Percentiles rank a stretch among this genome's conserved stretches.
Evolutionary conservation across 257 asterid species (phyloP).

Genomic region (Penstemon newberryi): DNA sequence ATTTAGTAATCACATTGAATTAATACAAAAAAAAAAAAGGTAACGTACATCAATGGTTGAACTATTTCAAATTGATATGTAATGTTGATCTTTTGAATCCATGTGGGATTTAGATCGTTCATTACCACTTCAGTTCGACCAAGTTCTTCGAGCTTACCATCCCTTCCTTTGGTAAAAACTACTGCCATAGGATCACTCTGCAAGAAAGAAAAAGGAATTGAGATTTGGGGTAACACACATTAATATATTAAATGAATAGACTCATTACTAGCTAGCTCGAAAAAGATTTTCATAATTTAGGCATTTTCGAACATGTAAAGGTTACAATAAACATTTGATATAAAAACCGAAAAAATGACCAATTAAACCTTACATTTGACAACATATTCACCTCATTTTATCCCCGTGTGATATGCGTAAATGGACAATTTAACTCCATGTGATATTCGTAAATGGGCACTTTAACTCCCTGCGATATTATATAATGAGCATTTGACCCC

Average conservation of each 20-base stretch:
- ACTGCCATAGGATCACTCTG: conserved; percentile 98
- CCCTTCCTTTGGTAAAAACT: conserved; percentile 57
- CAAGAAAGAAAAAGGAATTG: conserved; percentile 26
- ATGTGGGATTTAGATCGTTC: conserved; percentile 66
- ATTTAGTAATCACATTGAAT: too few species aligned
- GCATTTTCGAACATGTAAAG: too few species aligned
- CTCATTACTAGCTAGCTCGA: too few species aligned
- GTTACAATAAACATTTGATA: background rate
- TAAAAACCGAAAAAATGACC: background rate
- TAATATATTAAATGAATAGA: background rate
- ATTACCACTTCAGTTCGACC: conserved; percentile 87
- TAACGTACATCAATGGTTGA: conserved; percentile 64
- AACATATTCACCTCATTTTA: too few species aligned
- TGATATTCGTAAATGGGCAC: too few species aligned
- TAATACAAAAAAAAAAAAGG: background rate
- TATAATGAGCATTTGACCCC: too few species aligned
- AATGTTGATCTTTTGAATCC: conserved; percentile 71
- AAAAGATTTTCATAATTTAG: too few species aligned
- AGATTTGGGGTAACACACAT: too few species aligned
- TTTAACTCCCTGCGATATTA: too few species aligned
- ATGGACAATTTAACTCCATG: too few species aligned
- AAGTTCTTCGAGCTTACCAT: conserved; percentile 76
- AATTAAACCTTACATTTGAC: too few species aligned
- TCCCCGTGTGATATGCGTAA: too few species aligned
- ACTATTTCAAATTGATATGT: conserved; percentile 78